Conservation (phyloP, 371 early-diverging fungal genomes). For the Mucor velutinosus region DNA sequence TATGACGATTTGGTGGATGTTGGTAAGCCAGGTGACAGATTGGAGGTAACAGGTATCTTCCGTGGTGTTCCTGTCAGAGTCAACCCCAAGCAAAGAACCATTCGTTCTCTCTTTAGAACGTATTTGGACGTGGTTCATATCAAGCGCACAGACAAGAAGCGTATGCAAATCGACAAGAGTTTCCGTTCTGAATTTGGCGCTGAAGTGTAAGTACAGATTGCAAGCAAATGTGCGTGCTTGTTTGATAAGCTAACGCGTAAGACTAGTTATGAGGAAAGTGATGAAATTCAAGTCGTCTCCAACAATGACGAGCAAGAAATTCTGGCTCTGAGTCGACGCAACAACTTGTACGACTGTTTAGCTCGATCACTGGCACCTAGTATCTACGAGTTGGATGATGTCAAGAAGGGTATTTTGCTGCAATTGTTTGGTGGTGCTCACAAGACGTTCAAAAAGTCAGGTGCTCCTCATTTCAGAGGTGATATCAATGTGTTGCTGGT, state of each 20-base stretch:
- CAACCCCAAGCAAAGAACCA: constrained; percentile 89
- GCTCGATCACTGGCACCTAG: constrained; percentile 93
- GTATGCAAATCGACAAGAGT: constrained; percentile 50
- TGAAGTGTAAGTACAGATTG: constrained; percentile 33
- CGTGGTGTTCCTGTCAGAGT: constrained; percentile 96
- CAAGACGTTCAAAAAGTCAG: constrained; percentile 72
- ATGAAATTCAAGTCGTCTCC: constrained; percentile 61
- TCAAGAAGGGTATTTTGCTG: constrained; percentile 97
- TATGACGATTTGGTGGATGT: constrained; percentile 97
- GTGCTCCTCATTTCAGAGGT: constrained; percentile 80
- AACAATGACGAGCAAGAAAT: constrained; percentile 70
- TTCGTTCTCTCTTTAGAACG: constrained; percentile 95
- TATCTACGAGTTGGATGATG: constrained; percentile 97
- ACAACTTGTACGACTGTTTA: constrained; percentile 80
- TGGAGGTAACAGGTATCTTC: constrained; percentile 97
- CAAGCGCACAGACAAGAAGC: constrained; percentile 76
- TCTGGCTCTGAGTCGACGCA: constrained; percentile 57
- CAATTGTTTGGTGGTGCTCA: constrained; percentile 99
- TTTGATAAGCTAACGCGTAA: not conserved
- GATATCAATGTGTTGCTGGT: constrained; percentile 98
- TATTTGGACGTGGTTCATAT: constrained; percentile 97
- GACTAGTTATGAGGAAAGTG: constrained; percentile 65
- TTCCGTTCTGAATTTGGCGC: constrained; percentile 53
- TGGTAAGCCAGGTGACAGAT: constrained; percentile 94
- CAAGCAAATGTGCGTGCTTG: not conserved